Conservation (phyloP, 1,284 basidiomycete species). For the Marasmius sp. region DNA sequence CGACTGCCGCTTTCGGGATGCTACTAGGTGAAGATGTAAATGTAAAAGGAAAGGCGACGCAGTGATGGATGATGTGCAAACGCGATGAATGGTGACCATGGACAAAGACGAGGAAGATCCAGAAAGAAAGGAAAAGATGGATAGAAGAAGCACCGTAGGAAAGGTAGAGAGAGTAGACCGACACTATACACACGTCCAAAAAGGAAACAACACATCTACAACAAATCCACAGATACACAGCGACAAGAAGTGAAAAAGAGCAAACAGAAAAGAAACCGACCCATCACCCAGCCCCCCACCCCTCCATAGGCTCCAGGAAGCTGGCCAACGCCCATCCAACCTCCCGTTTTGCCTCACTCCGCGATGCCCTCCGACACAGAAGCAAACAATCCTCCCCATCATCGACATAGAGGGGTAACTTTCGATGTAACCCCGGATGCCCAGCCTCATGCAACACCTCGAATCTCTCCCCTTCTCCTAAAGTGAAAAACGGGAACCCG, state of each 20-base stretch:
- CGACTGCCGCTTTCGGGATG: too few species aligned
- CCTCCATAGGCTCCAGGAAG: conserved; percentile 63
- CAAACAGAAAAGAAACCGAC: neutral
- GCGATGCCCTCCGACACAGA: conserved; percentile 39
- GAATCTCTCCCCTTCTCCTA: conserved; percentile 58
- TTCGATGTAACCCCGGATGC: conserved; percentile 67
- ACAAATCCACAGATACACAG: neutral
- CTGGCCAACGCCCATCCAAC: conserved; percentile 82
- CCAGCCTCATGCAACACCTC: conserved; percentile 74
- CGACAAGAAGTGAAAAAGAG: neutral
- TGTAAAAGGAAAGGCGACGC: too few species aligned
- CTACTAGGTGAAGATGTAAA: too few species aligned
- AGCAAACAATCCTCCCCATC: conserved; percentile 80
- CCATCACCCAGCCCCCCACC: neutral
- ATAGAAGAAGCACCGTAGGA: too few species aligned
- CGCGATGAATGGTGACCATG: too few species aligned
- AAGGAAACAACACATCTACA: too few species aligned
- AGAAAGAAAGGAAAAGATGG: too few species aligned
- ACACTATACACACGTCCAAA: too few species aligned
- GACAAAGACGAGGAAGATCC: too few species aligned
- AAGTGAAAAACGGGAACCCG: conserved; percentile 69
- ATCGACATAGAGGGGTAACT: conserved; percentile 73
- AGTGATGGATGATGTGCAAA: too few species aligned
- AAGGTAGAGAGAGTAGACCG: too few species aligned
- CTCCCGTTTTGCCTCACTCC: conserved; percentile 38